phyloP scores from a whole-genome alignment of 352 stramenopile species.

The Phytophthora brassicae region DNA sequence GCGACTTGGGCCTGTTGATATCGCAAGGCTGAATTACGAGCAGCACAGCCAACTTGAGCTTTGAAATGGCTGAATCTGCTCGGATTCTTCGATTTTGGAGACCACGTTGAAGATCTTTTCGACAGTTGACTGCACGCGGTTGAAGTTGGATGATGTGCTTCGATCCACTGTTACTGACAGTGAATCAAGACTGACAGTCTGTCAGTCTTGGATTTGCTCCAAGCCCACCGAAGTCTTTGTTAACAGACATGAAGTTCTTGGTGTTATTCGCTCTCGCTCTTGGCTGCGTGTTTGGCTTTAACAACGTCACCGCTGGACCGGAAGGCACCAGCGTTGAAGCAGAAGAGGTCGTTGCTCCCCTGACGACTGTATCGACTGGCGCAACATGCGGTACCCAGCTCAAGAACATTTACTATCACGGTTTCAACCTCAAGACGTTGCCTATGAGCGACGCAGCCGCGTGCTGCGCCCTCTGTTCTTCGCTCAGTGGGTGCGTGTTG shows the following conservation, averaged over 20 bases:
- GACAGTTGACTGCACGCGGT: slow-evolving; percentile 13
- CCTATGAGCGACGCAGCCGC: slow-evolving; percentile 17
- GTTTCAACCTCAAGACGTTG: slow-evolving; percentile 33
- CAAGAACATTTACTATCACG: slow-evolving; percentile 42
- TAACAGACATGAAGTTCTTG: slow-evolving; percentile 10
- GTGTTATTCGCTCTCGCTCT: background rate
- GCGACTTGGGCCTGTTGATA: slow-evolving; percentile 3
- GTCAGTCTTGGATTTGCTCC: slow-evolving; percentile 16
- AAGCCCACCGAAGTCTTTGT: background rate
- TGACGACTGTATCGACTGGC: background rate
- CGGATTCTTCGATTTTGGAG: slow-evolving; percentile 8
- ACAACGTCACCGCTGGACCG: background rate
- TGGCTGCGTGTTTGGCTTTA: slow-evolving; percentile 6
- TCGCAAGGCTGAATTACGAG: slow-evolving; percentile 8
- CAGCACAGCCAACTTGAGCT: too few species aligned
- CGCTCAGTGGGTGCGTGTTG: slow-evolving; percentile 35
- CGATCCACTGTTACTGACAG: too few species aligned
- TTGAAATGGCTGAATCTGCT: slow-evolving; percentile 6
- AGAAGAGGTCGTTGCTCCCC: background rate
- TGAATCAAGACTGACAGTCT: too few species aligned
- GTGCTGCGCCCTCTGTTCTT: slow-evolving; percentile 38
- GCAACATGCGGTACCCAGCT: slow-evolving; percentile 29
- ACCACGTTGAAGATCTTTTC: slow-evolving; percentile 11
- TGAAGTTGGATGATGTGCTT: slow-evolving; percentile 15
- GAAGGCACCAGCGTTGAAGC: background rate